phyloP scores from a whole-genome alignment of 371 early-diverging fungal species.

The Chytridiales sp. region DNA sequence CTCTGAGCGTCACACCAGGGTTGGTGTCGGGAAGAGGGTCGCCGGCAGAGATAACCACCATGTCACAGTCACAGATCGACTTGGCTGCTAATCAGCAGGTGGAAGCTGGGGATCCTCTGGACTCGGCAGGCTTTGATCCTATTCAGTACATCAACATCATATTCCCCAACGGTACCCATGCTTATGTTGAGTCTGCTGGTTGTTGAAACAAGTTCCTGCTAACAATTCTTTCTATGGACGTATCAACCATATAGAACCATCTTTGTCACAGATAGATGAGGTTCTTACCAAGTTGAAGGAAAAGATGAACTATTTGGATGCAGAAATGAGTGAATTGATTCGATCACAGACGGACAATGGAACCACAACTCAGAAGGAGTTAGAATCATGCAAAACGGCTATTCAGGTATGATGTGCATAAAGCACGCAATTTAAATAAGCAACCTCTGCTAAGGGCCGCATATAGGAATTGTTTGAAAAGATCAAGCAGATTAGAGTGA shows the following conservation, averaged over 20 bases:
- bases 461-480: slow-evolving; percentile 72
- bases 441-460: too few species aligned
- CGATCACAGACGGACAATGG: slow-evolving; percentile 66
- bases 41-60: neutral
- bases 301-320: slow-evolving; percentile 59
- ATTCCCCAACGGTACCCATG: slow-evolving; percentile 70
- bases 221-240: neutral
- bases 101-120: slow-evolving; percentile 58
- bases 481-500: slow-evolving; percentile 79
- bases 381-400: slow-evolving; percentile 66
- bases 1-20: too few species aligned
- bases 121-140: slow-evolving; percentile 70
- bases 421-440: too few species aligned
- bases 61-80: neutral
- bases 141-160: slow-evolving; percentile 74
- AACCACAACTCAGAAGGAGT: slow-evolving; percentile 49
- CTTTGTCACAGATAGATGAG: slow-evolving; percentile 66
- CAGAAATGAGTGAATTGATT: slow-evolving; percentile 69
- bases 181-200: neutral
- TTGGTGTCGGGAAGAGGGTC: too few species aligned
- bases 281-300: slow-evolving; percentile 61
- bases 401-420: slow-evolving; percentile 68
- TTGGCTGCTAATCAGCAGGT: too few species aligned
- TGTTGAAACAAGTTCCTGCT: neutral
- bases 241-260: too few species aligned